Evolutionary conservation across 441 rosid species (phyloP).

Genomic region (Viola pubescens): DNA sequence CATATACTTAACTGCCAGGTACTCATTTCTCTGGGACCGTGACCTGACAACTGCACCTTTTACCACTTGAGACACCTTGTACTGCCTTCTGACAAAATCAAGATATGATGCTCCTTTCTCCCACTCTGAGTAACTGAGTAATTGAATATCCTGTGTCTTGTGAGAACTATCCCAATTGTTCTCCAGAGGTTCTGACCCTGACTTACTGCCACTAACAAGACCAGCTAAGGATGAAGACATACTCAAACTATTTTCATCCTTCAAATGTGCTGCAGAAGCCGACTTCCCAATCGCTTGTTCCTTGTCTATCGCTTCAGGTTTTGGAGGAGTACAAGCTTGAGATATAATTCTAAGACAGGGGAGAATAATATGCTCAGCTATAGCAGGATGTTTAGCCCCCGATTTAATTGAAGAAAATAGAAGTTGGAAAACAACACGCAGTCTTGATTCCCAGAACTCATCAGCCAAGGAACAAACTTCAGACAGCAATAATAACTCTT

Average conservation of each 20-base stretch:
- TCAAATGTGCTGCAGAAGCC: conserved; percentile 41
- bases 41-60: conserved; percentile 71
- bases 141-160: conserved; percentile 76
- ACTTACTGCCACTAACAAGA: conserved; percentile 31
- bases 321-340: conserved; percentile 99
- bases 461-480: conserved; percentile 98
- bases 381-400: conserved; percentile 99
- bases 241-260: conserved; percentile 59
- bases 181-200: conserved; percentile 48
- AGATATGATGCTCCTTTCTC: conserved; percentile 99
- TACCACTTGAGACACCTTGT: conserved; percentile 79
- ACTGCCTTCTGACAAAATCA: conserved; percentile 99
- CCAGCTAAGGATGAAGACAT: conserved; percentile 39
- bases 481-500: conserved; percentile 92
- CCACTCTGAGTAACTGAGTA: conserved; percentile 98
- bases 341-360: conserved; percentile 98
- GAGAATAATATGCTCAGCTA: conserved; percentile 98
- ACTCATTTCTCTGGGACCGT: conserved; percentile 77
- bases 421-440: conserved; percentile 95
- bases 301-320: conserved; percentile 85
- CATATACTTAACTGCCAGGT: conserved; percentile 81
- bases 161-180: conserved; percentile 65
- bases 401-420: conserved; percentile 94
- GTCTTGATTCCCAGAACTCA: conserved; percentile 98
- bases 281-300: conserved; percentile 60